Conservation (phyloP, 2,329 filamentous ascomycete species). For the Penicillium sclerotiorum region DNA sequence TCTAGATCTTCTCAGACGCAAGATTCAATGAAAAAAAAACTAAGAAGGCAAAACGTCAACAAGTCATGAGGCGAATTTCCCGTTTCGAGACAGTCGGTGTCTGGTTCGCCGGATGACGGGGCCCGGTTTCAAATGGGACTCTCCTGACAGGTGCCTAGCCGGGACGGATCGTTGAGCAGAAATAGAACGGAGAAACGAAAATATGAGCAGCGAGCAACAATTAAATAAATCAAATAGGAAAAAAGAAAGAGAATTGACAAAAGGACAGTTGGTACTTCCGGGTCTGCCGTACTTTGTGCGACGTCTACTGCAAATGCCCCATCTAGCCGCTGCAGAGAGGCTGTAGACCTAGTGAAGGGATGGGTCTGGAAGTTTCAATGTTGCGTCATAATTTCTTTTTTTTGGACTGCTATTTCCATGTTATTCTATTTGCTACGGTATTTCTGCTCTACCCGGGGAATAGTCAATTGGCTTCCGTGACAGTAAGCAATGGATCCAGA, state of each 20-base stretch:
- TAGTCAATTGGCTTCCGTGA: too few species aligned
- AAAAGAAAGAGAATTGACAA: neutral
- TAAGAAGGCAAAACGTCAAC: neutral
- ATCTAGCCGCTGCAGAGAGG: neutral
- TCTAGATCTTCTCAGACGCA: too few species aligned
- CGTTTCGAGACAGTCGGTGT: neutral
- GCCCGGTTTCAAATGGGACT: neutral
- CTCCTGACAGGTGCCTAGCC: conserved; percentile 1
- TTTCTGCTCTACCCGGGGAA: too few species aligned
- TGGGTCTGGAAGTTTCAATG: too few species aligned
- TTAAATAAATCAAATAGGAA: neutral
- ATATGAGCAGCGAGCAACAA: neutral
- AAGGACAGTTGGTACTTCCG: neutral
- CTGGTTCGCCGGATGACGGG: neutral
- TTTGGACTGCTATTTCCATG: too few species aligned
- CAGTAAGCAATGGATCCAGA: neutral
- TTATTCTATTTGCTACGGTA: too few species aligned
- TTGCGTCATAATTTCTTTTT: too few species aligned
- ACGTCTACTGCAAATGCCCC: neutral
- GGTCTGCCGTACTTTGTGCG: neutral
- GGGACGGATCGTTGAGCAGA: neutral
- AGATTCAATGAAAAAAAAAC: too few species aligned
- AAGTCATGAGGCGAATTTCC: conserved; percentile 2
- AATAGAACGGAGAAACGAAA: neutral
- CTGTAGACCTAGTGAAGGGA: neutral